Conservation (phyloP, 306 rosid genomes). For the Arachis hypogaea region DNA sequence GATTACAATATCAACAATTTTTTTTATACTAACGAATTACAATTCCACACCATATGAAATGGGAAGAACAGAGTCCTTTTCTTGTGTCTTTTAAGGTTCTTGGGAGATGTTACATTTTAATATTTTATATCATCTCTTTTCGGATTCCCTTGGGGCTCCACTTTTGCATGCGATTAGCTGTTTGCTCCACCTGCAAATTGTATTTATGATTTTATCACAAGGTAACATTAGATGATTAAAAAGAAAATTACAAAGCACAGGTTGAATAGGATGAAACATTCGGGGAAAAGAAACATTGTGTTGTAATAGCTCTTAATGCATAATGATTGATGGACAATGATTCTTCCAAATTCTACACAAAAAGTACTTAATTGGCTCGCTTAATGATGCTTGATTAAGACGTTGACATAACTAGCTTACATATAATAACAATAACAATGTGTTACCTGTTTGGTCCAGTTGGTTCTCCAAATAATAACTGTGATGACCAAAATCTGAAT, state of each 20-base stretch:
- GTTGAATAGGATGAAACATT: neutral
- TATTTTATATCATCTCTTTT: neutral
- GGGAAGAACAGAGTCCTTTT: too few species aligned
- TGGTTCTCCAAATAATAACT: conserved; percentile 42
- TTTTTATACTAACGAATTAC: too few species aligned
- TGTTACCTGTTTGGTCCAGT: conserved; percentile 51
- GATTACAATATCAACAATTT: too few species aligned
- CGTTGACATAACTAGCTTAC: too few species aligned
- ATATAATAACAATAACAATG: too few species aligned
- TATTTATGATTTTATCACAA: neutral
- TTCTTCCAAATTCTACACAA: too few species aligned
- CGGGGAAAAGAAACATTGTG: too few species aligned
- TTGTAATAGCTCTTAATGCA: too few species aligned
- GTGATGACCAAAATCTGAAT: conserved; percentile 43
- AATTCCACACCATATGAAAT: too few species aligned
- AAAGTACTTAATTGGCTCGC: too few species aligned
- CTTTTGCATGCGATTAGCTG: conserved; percentile 43
- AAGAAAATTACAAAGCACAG: neutral
- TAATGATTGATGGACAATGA: too few species aligned
- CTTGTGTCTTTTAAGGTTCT: neutral
- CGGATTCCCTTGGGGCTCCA: conserved; percentile 42
- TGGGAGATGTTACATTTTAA: neutral
- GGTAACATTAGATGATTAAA: neutral
- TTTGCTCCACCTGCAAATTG: conserved; percentile 58
- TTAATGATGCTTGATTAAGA: too few species aligned